Percentiles rank a stretch among this genome's conserved stretches.
phyloP scores from a whole-genome alignment of 345 rosid species.

The Schrenkiella parvula region DNA sequence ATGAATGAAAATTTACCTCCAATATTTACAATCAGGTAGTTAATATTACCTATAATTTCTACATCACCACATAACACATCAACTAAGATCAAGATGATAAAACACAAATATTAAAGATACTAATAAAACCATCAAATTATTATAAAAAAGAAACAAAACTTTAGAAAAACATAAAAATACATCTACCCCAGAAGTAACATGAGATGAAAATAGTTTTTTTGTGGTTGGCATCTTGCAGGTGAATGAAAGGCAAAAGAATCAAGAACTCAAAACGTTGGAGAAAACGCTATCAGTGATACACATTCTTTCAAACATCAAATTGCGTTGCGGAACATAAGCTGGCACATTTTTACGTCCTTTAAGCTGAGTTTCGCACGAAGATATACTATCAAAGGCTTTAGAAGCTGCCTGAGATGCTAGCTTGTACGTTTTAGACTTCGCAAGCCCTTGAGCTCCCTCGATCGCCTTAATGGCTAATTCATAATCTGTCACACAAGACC shows the following conservation, averaged over 20 bases:
- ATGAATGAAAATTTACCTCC: neutral
- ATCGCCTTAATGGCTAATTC: neutral
- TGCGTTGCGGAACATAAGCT: neutral
- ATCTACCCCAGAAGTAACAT: neutral
- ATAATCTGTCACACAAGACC: constrained; percentile 1
- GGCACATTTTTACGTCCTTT: neutral
- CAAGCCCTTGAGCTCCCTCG: constrained; percentile 1
- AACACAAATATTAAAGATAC: neutral
- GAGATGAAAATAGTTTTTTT: neutral
- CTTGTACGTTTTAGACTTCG: neutral
- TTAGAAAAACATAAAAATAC: neutral
- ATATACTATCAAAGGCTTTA: constrained; percentile 3
- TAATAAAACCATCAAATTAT: too few relatives aligned
- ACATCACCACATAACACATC: neutral
- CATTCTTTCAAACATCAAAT: neutral
- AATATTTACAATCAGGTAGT: neutral
- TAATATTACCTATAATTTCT: neutral
- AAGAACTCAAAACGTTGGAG: neutral
- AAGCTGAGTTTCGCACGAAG: neutral
- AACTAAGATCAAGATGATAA: neutral
- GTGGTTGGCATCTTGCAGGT: neutral
- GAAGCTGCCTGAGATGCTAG: neutral
- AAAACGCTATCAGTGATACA: constrained; percentile 16
- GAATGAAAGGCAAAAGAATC: neutral
- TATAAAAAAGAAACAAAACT: too few relatives aligned